phyloP scores from a whole-genome alignment of 2,329 filamentous ascomycete genomes.

The Calonectria henricotiae region DNA sequence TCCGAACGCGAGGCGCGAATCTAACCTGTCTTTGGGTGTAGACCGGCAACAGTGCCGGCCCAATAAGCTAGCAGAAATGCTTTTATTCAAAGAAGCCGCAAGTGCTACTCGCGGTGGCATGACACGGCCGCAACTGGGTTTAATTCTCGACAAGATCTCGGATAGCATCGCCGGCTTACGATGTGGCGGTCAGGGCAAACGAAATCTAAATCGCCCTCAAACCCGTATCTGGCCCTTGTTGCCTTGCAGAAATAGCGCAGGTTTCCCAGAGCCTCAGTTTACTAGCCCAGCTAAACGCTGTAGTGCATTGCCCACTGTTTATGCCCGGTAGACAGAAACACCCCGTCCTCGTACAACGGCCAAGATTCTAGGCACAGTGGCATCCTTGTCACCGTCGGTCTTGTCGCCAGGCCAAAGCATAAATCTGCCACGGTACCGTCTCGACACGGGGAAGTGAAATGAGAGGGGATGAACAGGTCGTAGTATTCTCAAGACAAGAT shows the following conservation, averaged over 20 bases:
- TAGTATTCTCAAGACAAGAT: conserved; percentile 22
- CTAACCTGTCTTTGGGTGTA: conserved; percentile 35
- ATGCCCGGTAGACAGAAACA: conserved; percentile 37
- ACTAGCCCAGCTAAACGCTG: conserved; percentile 24
- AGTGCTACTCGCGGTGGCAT: neutral
- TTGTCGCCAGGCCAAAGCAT: conserved; percentile 34
- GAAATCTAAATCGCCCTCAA: neutral
- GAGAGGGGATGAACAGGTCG: neutral
- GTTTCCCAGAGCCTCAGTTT: conserved; percentile 14
- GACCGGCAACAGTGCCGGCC: conserved; percentile 33
- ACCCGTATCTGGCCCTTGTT: neutral
- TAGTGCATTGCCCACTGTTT: conserved; percentile 22
- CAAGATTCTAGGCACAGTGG: conserved; percentile 36
- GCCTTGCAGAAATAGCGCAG: conserved; percentile 24
- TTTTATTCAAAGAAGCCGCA: conserved; percentile 26
- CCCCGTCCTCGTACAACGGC: conserved; percentile 45
- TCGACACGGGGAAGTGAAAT: conserved; percentile 37
- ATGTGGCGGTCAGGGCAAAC: conserved; percentile 16
- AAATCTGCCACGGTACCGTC: conserved; percentile 32
- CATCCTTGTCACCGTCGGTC: conserved; percentile 41
- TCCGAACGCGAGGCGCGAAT: conserved; percentile 47
- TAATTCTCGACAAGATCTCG: conserved; percentile 1
- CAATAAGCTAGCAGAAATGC: conserved; percentile 33
- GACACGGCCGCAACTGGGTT: conserved; percentile 3
- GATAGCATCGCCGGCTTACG: conserved; percentile 3